Percentiles rank a stretch among this genome's conserved stretches.
These are phyloP conservation scores for Penicillium bialowiezense DNA, from an alignment of 495 filamentous ascomycete genomes.

Conservation along the genomic window DNA sequence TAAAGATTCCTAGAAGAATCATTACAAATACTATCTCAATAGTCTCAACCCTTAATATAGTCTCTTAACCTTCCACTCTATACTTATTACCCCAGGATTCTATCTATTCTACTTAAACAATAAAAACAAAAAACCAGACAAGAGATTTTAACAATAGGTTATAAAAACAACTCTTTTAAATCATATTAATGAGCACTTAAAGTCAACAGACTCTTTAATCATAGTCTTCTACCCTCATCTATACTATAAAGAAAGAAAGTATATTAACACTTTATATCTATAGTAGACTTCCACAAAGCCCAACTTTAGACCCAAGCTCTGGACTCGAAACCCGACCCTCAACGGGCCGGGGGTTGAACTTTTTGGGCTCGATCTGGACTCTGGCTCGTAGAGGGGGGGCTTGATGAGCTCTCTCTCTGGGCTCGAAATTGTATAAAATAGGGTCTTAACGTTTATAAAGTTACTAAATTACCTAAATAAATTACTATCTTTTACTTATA, in stretches of 20 bases:
- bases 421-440: too few relatives aligned
- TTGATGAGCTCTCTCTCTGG: too few relatives aligned
- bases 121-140: conserved; percentile 4
- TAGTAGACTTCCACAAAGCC: too few relatives aligned
- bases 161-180: conserved; percentile 15
- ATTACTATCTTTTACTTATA: too few relatives aligned
- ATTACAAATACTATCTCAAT: conserved; percentile 13
- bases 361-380: too few relatives aligned
- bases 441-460: too few relatives aligned
- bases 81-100: conserved; percentile 9
- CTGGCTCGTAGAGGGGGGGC: too few relatives aligned
- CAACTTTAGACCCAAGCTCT: too few relatives aligned
- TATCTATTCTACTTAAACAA: conserved; percentile 17
- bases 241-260: conserved; percentile 1
- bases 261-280: not conserved
- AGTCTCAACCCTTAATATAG: conserved; percentile 14
- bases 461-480: too few relatives aligned
- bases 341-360: too few relatives aligned
- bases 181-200: conserved; percentile 12
- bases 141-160: conserved; percentile 16
- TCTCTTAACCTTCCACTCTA: conserved; percentile 19
- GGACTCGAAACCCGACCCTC: too few relatives aligned
- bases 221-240: conserved; percentile 4
- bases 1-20: conserved; percentile 6
- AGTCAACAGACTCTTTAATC: not conserved